These are phyloP conservation scores for Cystofilobasidium macerans DNA, from an alignment of 768 basidiomycete species.

Conservation along the genomic window DNA sequence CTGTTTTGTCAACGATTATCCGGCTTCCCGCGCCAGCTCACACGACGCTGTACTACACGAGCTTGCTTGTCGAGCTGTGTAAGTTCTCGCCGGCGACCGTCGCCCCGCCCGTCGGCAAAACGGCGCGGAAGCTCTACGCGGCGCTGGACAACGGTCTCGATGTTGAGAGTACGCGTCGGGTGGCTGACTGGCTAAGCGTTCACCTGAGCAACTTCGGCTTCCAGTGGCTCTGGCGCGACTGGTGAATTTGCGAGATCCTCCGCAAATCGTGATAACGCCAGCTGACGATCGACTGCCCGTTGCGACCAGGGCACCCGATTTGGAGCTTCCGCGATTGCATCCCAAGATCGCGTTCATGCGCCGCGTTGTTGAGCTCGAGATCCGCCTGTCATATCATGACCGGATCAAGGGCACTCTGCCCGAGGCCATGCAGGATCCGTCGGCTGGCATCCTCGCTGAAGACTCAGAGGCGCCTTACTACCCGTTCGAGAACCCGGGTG, in stretches of 20 bases:
- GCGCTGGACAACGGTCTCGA: conserved; percentile 76
- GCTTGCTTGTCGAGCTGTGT: conserved; percentile 84
- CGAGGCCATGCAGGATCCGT: conserved; percentile 58
- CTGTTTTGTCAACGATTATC: conserved; percentile 61
- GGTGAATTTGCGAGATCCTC: conserved; percentile 47
- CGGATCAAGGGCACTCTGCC: conserved; percentile 82
- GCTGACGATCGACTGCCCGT: background rate
- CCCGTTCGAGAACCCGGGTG: conserved; percentile 71
- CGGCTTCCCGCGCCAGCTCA: conserved; percentile 64
- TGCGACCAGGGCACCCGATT: conserved; percentile 64
- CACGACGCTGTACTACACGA: conserved; percentile 72
- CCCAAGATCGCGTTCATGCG: conserved; percentile 82
- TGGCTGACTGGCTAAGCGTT: conserved; percentile 87
- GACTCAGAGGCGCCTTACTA: conserved; percentile 69
- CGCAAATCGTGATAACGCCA: background rate
- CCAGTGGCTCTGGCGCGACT: conserved; percentile 99
- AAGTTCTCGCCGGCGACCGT: conserved; percentile 85
- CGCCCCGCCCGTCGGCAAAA: conserved; percentile 92
- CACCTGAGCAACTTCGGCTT: conserved; percentile 98
- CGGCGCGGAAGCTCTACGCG: conserved; percentile 73
- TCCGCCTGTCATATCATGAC: conserved; percentile 84
- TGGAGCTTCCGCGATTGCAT: conserved; percentile 59
- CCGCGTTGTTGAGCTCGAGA: conserved; percentile 74
- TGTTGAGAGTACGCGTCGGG: conserved; percentile 65
- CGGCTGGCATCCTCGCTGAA: conserved; percentile 52